These are phyloP conservation scores for Balansia obtecta DNA, from an alignment of 2,329 filamentous ascomycete species.

Conservation along the genomic window DNA sequence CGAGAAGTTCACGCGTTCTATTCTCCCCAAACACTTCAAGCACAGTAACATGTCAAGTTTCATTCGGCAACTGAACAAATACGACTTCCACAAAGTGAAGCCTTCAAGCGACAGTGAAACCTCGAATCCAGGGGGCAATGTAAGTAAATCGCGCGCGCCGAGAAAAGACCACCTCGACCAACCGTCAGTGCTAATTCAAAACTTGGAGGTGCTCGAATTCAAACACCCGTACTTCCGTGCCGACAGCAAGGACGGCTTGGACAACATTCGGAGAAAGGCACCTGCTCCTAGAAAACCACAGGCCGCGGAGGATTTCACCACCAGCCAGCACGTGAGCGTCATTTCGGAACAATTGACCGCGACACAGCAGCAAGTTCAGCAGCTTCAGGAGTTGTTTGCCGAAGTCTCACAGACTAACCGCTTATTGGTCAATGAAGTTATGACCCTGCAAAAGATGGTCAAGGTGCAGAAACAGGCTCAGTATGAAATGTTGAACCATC, in stretches of 20 bases:
- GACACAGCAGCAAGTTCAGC: conserved; percentile 84
- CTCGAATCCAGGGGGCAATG: conserved; percentile 24
- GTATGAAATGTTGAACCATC: conserved; percentile 43
- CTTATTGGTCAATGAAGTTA: conserved; percentile 48
- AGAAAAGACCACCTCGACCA: conserved; percentile 6
- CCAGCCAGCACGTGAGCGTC: conserved; percentile 78
- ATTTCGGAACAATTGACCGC: conserved; percentile 80
- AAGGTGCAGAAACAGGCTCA: conserved; percentile 45
- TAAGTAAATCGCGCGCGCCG: conserved; percentile 10
- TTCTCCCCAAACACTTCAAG: conserved; percentile 97
- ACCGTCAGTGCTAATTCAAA: conserved; percentile 5
- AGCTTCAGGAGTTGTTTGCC: conserved; percentile 71
- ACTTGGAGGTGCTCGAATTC: conserved; percentile 57
- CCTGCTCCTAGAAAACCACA: conserved; percentile 74
- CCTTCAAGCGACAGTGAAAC: conserved; percentile 25
- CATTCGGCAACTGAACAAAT: conserved; percentile 91
- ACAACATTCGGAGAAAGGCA: conserved; percentile 92
- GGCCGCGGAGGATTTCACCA: conserved; percentile 57
- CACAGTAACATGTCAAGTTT: conserved; percentile 98
- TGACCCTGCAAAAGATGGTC: conserved; percentile 48
- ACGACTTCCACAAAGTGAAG: conserved; percentile 96
- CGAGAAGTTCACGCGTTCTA: conserved; percentile 95
- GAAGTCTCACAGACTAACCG: conserved; percentile 58
- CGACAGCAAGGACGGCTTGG: conserved; percentile 90
- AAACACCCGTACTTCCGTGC: conserved; percentile 93